These are phyloP conservation scores for Boletus sp. DNA, from an alignment of 1,284 basidiomycete genomes.

Conservation along the genomic window DNA sequence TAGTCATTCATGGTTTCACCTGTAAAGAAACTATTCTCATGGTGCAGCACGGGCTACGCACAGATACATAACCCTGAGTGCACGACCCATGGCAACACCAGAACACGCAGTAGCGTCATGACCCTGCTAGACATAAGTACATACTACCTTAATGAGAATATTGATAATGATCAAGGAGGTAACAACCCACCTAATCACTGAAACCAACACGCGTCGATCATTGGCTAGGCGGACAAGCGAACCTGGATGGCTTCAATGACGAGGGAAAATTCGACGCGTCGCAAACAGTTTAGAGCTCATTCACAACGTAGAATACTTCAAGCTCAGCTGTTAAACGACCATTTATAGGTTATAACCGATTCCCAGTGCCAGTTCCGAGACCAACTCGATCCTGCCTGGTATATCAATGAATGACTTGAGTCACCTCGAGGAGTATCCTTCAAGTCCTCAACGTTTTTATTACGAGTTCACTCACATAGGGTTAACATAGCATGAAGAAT, in stretches of 20 bases:
- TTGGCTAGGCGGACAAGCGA: not conserved
- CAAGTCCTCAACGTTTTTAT: not conserved
- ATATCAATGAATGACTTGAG: constrained; percentile 1
- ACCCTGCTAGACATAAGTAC: constrained; percentile 11
- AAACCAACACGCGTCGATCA: too few species aligned
- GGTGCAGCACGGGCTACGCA: constrained; percentile 17
- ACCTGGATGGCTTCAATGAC: not conserved
- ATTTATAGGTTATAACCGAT: too few species aligned
- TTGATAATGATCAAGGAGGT: constrained; percentile 13
- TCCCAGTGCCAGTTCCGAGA: not conserved
- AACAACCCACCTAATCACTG: constrained; percentile 19
- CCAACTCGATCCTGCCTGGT: not conserved
- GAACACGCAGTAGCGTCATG: constrained; percentile 29
- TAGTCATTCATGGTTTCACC: not conserved
- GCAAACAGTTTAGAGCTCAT: too few species aligned
- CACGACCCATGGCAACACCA: constrained; percentile 2
- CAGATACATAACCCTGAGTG: constrained; percentile 22
- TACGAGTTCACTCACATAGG: constrained; percentile 1
- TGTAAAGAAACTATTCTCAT: constrained; percentile 16
- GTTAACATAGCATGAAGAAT: not conserved
- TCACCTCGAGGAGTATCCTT: too few species aligned
- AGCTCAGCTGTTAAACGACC: too few species aligned
- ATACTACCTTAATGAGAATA: constrained; percentile 3
- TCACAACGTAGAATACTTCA: not conserved
- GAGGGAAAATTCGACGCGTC: not conserved